These are phyloP conservation scores for Brassica carinata DNA, from an alignment of 345 rosid genomes.

Conservation along the genomic window DNA sequence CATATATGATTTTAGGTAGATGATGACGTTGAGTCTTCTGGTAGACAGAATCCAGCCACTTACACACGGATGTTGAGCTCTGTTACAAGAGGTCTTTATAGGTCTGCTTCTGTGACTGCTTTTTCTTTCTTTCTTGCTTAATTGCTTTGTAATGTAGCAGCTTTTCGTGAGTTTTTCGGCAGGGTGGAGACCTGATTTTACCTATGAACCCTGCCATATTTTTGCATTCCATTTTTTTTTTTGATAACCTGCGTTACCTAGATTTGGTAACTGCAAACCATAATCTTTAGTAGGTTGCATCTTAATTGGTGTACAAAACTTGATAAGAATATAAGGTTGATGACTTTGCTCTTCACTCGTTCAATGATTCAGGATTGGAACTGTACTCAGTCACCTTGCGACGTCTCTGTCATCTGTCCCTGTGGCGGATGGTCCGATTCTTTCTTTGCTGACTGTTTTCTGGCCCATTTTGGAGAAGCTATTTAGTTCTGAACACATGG, in stretches of 20 bases:
- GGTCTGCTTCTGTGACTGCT: conserved; percentile 44
- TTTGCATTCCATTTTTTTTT: neutral
- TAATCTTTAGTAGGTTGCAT: neutral
- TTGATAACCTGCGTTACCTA: too few relatives aligned
- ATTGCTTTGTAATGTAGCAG: too few relatives aligned
- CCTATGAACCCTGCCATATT: neutral
- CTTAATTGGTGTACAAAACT: neutral
- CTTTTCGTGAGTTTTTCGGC: too few relatives aligned
- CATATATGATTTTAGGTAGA: conserved; percentile 61
- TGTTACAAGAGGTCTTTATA: conserved; percentile 80
- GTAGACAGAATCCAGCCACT: conserved; percentile 68
- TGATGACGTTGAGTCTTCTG: conserved; percentile 54
- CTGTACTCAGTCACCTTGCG: conserved; percentile 79
- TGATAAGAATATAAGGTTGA: conserved; percentile 16
- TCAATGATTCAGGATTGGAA: conserved; percentile 69
- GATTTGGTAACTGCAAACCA: too few relatives aligned
- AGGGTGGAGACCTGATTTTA: too few relatives aligned
- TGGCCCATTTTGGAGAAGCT: conserved; percentile 95
- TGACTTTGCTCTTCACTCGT: conserved; percentile 16
- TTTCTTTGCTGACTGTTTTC: conserved; percentile 63
- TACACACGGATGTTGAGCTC: conserved; percentile 64
- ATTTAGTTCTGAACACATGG: conserved; percentile 79
- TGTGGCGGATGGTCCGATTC: conserved; percentile 66
- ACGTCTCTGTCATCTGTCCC: conserved; percentile 50
- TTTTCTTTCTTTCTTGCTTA: too few relatives aligned